Evolutionary conservation across 1,284 basidiomycete genomes (phyloP).

Genomic region (Rhodofomes roseus): DNA sequence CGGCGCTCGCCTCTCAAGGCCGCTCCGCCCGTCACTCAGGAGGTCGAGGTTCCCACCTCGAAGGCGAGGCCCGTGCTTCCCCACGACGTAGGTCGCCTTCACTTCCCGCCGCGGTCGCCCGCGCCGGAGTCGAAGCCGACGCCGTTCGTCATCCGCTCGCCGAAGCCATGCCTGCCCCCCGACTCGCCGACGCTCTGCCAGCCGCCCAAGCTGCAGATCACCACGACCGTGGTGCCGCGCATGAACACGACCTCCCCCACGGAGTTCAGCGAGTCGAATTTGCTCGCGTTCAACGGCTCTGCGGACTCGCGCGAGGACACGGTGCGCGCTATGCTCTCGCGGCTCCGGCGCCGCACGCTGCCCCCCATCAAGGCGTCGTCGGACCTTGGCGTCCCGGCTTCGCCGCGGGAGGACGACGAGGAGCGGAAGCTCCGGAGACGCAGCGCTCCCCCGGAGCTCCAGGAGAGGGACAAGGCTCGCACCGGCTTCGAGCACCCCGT

Average conservation of each 20-base stretch:
- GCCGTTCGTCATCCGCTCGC: slow-evolving; percentile 23
- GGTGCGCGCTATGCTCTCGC: slow-evolving; percentile 60
- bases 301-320: slow-evolving; percentile 45
- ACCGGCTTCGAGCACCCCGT: slow-evolving; percentile 34
- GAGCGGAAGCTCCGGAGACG: slow-evolving; percentile 33
- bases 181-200: slow-evolving; percentile 33
- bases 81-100: slow-evolving; percentile 46
- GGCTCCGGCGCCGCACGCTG: slow-evolving; percentile 52
- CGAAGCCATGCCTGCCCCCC: slow-evolving; percentile 21
- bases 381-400: slow-evolving; percentile 19
- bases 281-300: slow-evolving; percentile 36
- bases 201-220: slow-evolving; percentile 43
- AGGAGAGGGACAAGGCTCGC: slow-evolving; percentile 23
- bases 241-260: slow-evolving; percentile 39
- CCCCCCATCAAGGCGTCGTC: slow-evolving; percentile 17
- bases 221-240: slow-evolving; percentile 46
- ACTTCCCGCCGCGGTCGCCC: slow-evolving; percentile 28
- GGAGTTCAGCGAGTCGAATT: slow-evolving; percentile 50
- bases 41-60: slow-evolving; percentile 1
- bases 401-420: slow-evolving; percentile 21
- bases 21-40: slow-evolving; percentile 1
- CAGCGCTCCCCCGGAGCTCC: slow-evolving; percentile 39
- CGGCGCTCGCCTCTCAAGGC: slow-evolving; percentile 15
- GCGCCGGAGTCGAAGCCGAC: slow-evolving; percentile 23
- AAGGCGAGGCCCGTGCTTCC: slow-evolving; percentile 34